Percentiles rank a stretch among this genome's conserved stretches.
Conservation (phyloP, 2,329 filamentous ascomycete genomes). For the Aspergillus sp. region DNA sequence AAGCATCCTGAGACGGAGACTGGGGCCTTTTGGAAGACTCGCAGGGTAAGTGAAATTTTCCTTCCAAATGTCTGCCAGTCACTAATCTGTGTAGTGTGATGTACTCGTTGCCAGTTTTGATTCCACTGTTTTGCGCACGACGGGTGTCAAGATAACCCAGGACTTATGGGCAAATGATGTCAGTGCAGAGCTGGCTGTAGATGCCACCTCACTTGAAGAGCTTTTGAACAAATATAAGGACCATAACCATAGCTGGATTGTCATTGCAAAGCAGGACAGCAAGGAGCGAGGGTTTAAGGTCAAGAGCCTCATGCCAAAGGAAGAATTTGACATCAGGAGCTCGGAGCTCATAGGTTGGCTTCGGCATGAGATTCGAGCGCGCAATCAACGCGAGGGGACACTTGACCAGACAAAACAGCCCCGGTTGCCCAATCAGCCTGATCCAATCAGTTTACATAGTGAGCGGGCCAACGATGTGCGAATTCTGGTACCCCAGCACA, state of each 20-base stretch:
- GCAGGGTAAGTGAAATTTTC: slow-evolving; percentile 50
- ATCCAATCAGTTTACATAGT: slow-evolving; percentile 23
- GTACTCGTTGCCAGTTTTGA: slow-evolving; percentile 88
- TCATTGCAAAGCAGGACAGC: slow-evolving; percentile 72
- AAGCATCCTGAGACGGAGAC: slow-evolving; percentile 66
- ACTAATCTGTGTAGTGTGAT: slow-evolving; percentile 59
- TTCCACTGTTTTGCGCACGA: slow-evolving; percentile 65
- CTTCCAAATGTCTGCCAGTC: background rate
- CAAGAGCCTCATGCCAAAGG: slow-evolving; percentile 70
- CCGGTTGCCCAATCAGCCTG: slow-evolving; percentile 37
- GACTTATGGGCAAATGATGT: slow-evolving; percentile 79
- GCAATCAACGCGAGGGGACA: slow-evolving; percentile 57
- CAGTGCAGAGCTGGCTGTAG: slow-evolving; percentile 79
- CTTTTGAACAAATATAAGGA: slow-evolving; percentile 63
- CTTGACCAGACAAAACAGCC: slow-evolving; percentile 40
- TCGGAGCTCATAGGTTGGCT: slow-evolving; percentile 75
- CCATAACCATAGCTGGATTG: slow-evolving; percentile 78
- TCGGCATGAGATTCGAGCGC: slow-evolving; percentile 73
- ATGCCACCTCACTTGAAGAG: slow-evolving; percentile 74
- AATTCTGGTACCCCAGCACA: slow-evolving; percentile 76
- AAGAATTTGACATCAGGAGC: slow-evolving; percentile 72
- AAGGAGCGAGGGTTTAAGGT: slow-evolving; percentile 64
- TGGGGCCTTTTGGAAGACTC: slow-evolving; percentile 55
- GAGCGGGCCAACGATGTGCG: slow-evolving; percentile 68
- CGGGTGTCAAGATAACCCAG: slow-evolving; percentile 71